Evolutionary conservation across 495 filamentous ascomycete species (phyloP), one percentile per base, ranked within the genome.

Genomic region (Lophium mytilinum): DNA sequence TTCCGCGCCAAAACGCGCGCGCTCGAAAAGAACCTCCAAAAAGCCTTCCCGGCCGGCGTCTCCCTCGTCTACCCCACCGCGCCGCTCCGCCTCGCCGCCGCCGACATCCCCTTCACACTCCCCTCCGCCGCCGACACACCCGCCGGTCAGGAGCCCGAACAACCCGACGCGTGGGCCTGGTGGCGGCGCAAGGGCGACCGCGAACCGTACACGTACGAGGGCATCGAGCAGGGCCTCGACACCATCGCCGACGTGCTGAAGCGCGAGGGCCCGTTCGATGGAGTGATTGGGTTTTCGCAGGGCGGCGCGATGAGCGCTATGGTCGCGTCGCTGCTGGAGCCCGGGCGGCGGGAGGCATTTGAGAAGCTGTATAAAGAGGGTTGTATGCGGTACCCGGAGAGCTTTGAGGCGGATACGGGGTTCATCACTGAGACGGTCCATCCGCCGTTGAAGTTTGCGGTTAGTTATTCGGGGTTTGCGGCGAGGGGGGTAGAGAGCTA

Each of bases 1-100:
- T 97, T 96, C 82, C 84, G 82, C 73, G 80, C 86, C 71, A 97
- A 96, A 76, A 92, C 87, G 60, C 84, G 85, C 70, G 90, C 89
- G 19, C 78, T 96, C 14, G 78, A 87, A 65, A 96, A 96, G 71
- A 68, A 81, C 66, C 80, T 96, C 49, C 74, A 76, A 50, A 95
- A 94, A 69, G 69, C 80, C 34, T 83, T 96, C 62, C 76, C 72
- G 8, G 72, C 70, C 57, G 75, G 75, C n/a, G 41, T 76, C 34
- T 56, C 69, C 18, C 73, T 88, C 43, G 52, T 78, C 61, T 88
- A 81, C 72, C 82, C 83, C 17, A 85, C 83, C 4, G 84, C 66
- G 0, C 84, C 84, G 4, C 74, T 84, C 68, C 78, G 74, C 4
- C 78, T 95, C 4, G 70, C 70, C 14, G 74, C 78, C 39, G 65